phyloP scores from a whole-genome alignment of 1,139 yeast genomes.

The Candida frijolesensis region DNA sequence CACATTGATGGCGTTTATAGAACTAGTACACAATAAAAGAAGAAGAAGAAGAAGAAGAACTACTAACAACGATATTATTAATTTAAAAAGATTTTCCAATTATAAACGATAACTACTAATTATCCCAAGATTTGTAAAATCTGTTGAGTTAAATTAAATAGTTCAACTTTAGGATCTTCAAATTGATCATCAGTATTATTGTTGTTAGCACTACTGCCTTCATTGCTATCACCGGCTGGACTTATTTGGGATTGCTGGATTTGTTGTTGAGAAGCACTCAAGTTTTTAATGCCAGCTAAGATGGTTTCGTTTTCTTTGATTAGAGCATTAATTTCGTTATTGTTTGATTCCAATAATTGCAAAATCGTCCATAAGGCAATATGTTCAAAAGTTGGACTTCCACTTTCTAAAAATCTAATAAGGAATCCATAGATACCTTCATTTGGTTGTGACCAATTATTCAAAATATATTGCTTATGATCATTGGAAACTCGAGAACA shows the following conservation, averaged over 20 bases:
- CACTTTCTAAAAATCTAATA: conserved; percentile 75
- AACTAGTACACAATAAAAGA: not conserved
- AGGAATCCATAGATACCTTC: conserved; percentile 89
- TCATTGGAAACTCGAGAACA: conserved; percentile 83
- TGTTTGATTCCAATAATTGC: conserved; percentile 88
- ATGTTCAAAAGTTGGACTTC: conserved; percentile 96
- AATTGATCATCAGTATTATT: conserved; percentile 43
- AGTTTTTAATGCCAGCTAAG: conserved; percentile 56
- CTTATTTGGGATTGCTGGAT: conserved; percentile 29
- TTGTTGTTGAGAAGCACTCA: conserved; percentile 46
- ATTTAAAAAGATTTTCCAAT: not conserved
- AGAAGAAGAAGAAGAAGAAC: not conserved
- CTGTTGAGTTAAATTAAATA: conserved; percentile 79
- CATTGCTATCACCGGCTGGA: conserved; percentile 14
- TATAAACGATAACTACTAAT: not conserved
- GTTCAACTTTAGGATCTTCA: conserved; percentile 70
- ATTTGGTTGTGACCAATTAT: conserved; percentile 77
- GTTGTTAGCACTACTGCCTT: conserved; percentile 11
- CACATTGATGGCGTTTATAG: not conserved
- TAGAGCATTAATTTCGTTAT: conserved; percentile 63
- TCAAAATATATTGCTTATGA: conserved; percentile 72
- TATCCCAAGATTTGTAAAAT: conserved; percentile 58
- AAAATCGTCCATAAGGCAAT: conserved; percentile 97
- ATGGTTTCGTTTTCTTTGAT: conserved; percentile 65
- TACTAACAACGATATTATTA: too few species aligned